Base-by-base conservation (phyloP, 1,139 yeast species). In the Sugiyamaella xylanicola region DNA sequence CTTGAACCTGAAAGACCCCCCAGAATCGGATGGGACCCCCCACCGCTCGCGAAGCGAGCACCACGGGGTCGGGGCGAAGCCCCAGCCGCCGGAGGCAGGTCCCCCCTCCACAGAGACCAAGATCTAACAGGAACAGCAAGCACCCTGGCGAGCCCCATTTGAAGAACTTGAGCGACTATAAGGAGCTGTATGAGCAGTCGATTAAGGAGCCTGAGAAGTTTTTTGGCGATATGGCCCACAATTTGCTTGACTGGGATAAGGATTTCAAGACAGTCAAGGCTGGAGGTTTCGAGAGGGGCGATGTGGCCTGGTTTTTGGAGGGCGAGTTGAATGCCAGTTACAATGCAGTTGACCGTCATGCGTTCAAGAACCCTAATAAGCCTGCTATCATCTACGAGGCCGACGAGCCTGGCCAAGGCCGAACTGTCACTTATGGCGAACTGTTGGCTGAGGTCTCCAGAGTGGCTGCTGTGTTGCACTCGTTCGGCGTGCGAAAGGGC, bases 321-420 rank as follows among this genome's bases (percentile, higher is more conserved):
- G 99, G 99, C 70, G 86, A 87, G 75, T 82, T 93, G 72, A 93
- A 93, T 70, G 98, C 99, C 50, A 81, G 90, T 58, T 92, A 86
- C 78, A 93, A 93, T 79, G 88, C 97, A 81, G 96, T 93, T 64
- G 99, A 93, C 75, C 85, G 98, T 77, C 96, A 90, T 70, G 99
- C 99, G 8, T 81, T 87, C 63, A 80, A 80, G 56, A 86, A 81
- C 70, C 99, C 99, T 57, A 83, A 90, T 70, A 90, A 91, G 77
- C 65, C 69, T 36, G 99, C 99, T 58, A 77, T 93, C 61, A 87
- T 92, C 65, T 92, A 88, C 77, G 99, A 93, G 77, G 97, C 97
- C 56, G 99, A 93, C 72, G 95, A 88, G 65, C 95, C 90, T 72
- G 75, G 74, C 53, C 95, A 91, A 59, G 73, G 74, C 64, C 79